Evolutionary conservation across 2,329 filamentous ascomycete genomes (phyloP), one percentile per base, ranked within the genome.

Genomic region (Ophiostoma australiae): DNA sequence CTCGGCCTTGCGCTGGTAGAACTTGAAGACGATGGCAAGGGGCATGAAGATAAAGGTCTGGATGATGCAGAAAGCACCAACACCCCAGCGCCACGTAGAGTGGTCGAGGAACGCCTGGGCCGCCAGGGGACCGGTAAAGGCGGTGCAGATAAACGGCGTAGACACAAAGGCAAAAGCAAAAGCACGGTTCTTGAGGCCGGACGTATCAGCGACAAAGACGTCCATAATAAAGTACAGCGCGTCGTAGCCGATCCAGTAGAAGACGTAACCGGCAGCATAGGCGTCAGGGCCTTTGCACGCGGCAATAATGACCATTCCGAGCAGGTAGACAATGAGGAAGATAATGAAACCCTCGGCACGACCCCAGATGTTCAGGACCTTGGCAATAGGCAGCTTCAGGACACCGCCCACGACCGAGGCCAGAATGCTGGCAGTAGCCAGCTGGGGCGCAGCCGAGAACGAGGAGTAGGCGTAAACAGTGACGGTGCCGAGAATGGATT

Each of bases 141-240:
- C 86, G 0, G 88, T 90, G 70, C 87, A 83, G 73, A 92, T 84
- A 76, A 89, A 90, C 0, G 90, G 90, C 1, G 90, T 86, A 23
- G 85, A 83, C 20, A 87, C 87, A 73, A 91, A 84, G 1, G 88
- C 85, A 23, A 88, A 85, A 75, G 89, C 85, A 69, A 92, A 82
- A 11, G 86, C 87, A 76, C 90, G 85, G 78, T 90, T 90, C 74
- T 86, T 83, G 23, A 92, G 81, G 15, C 84, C 84, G 2, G 89
- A 89, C 0, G 88, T 90, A 75, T 92, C 90, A 72, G 89, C 86
- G 70, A 90, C 86, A 77, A 92, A 88, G 70, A 92, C 84, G 58
- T 80, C 81, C 41, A 82, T 76, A 74, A 78, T 80, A 76, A 82
- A 84, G 74, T 77, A 78, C 65, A 82, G 76, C 66, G 79, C 81